phyloP scores from a whole-genome alignment of 345 rosid species.

The Bruguiera sexangula region DNA sequence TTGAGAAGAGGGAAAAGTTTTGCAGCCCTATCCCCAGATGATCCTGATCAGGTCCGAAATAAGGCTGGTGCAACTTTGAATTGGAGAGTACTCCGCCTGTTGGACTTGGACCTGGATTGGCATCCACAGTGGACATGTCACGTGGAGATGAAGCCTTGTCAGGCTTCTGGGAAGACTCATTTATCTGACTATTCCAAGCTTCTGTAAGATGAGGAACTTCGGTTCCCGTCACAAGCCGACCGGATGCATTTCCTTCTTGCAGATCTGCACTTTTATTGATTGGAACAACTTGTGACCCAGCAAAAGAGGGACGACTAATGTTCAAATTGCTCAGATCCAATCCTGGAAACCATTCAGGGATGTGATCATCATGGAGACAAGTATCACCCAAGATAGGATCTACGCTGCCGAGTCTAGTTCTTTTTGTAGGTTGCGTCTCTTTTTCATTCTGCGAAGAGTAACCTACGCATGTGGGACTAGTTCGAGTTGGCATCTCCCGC shows the following conservation, averaged over 20 bases:
- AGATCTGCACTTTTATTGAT: not conserved
- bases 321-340: constrained; percentile 4
- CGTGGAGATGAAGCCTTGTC: constrained; percentile 4
- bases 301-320: not conserved
- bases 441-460: constrained; percentile 2
- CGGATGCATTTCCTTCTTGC: not conserved
- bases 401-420: constrained; percentile 3
- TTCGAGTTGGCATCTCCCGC: constrained; percentile 21
- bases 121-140: constrained; percentile 1
- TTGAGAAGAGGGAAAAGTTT: constrained; percentile 30
- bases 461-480: constrained; percentile 5
- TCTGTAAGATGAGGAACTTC: constrained; percentile 3
- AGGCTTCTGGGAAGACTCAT: not conserved
- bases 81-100: not conserved
- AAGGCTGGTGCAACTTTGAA: constrained; percentile 11
- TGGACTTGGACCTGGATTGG: not conserved
- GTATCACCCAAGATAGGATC: constrained; percentile 7
- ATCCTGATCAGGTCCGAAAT: constrained; percentile 11
- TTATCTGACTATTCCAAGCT: not conserved
- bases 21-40: not conserved
- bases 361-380: not conserved
- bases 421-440: constrained; percentile 6
- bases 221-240: not conserved
- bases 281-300: constrained; percentile 15
- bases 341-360: constrained; percentile 6